A percentile compares a stretch with the other conserved stretches of the same genome.
These are phyloP conservation scores for Trypanosoma cruzi DNA, from an alignment of 208 protist genomes.

Conservation along the genomic window DNA sequence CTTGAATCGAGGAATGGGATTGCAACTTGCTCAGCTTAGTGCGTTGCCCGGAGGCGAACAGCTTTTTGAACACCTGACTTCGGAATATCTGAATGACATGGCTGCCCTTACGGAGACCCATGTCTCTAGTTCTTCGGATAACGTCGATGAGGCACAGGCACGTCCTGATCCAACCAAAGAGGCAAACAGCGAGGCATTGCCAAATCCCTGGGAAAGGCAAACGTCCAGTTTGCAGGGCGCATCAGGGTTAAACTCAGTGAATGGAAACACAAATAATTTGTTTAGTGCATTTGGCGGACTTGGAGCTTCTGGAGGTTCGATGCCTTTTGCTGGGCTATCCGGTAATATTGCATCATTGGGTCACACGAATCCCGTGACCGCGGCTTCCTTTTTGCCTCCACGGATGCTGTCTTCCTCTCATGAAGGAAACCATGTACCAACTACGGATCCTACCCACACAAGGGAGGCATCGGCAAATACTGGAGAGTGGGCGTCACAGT, in stretches of 20 bases:
- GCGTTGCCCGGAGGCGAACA: constrained; percentile 66
- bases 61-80: constrained; percentile 61
- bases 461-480: not conserved
- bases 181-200: constrained; percentile 57
- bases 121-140: constrained; percentile 1
- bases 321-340: not conserved
- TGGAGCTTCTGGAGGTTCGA: not conserved
- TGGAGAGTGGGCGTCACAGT: constrained; percentile 23
- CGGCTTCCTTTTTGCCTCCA: not conserved
- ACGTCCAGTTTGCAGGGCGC: not conserved
- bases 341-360: not conserved
- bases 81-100: constrained; percentile 34
- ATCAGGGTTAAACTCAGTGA: not conserved
- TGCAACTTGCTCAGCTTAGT: constrained; percentile 73
- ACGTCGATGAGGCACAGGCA: constrained; percentile 27
- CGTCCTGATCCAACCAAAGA: constrained; percentile 51
- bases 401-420: not conserved
- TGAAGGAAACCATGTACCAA: not conserved
- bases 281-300: not conserved
- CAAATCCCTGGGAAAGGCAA: constrained; percentile 26
- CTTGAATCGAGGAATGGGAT: constrained; percentile 50
- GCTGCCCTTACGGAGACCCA: constrained; percentile 25
- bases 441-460: not conserved
- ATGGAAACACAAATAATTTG: not conserved
- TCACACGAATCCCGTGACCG: not conserved